Percentiles rank a stretch among this genome's conserved stretches.
phyloP scores from a whole-genome alignment of 2,329 filamentous ascomycete species.

The Pseudocercospora fijiensis region DNA sequence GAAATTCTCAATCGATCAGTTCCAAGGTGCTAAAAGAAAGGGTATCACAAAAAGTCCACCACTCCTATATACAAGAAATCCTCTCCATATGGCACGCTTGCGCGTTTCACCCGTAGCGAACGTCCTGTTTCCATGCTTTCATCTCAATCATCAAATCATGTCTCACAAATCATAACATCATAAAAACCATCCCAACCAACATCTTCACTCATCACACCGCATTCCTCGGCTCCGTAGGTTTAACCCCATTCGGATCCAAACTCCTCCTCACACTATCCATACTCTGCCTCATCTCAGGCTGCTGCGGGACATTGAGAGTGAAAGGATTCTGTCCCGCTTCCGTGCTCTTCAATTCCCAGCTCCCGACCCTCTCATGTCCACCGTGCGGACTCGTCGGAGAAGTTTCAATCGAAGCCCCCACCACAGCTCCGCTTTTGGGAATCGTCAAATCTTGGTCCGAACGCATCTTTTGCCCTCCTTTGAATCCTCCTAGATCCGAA shows the following conservation, averaged over 20 bases:
- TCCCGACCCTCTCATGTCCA: constrained; percentile 55
- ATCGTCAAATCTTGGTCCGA: constrained; percentile 55
- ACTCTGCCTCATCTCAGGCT: constrained; percentile 40
- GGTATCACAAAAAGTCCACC: not conserved
- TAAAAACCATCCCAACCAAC: not conserved
- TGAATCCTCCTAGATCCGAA: constrained; percentile 54
- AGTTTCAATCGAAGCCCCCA: constrained; percentile 37
- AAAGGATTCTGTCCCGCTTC: constrained; percentile 32
- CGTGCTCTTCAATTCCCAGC: constrained; percentile 55
- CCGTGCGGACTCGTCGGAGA: constrained; percentile 26
- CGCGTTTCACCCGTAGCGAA: not conserved
- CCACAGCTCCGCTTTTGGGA: constrained; percentile 42
- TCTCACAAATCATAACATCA: not conserved
- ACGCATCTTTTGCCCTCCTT: constrained; percentile 54
- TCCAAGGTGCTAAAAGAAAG: not conserved
- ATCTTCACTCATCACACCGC: constrained; percentile 42
- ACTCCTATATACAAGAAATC: not conserved
- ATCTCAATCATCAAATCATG: not conserved
- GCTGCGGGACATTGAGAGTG: constrained; percentile 1
- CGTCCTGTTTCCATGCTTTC: not conserved
- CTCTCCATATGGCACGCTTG: not conserved
- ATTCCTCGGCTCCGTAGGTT: constrained; percentile 50
- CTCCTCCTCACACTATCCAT: constrained; percentile 44
- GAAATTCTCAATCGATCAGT: not conserved
- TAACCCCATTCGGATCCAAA: constrained; percentile 34